A percentile compares a stretch with the other conserved stretches of the same genome.
Conservation (phyloP, 1,284 basidiomycete genomes). For the Tilletia horrida region DNA sequence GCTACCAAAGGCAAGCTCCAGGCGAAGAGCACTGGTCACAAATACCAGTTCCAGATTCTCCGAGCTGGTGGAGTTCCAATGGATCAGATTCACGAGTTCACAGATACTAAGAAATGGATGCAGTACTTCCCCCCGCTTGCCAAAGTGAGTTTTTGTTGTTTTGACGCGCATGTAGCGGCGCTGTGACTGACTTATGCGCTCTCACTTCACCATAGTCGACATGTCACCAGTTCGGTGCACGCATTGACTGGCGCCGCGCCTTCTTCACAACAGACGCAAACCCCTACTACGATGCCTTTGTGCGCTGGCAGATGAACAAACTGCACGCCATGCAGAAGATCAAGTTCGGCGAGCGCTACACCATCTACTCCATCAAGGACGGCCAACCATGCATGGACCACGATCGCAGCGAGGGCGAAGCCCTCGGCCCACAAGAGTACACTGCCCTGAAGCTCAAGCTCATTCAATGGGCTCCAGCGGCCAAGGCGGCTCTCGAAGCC, state of each 20-base stretch:
- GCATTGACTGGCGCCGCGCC: constrained; percentile 94
- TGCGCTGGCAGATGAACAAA: constrained; percentile 98
- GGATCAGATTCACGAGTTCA: constrained; percentile 89
- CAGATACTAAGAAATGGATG: constrained; percentile 88
- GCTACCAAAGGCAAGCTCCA: constrained; percentile 94
- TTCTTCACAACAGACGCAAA: constrained; percentile 95
- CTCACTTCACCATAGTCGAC: background rate
- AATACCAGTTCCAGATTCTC: constrained; percentile 99
- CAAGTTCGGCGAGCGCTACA: constrained; percentile 10
- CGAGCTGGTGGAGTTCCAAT: constrained; percentile 76
- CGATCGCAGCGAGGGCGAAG: constrained; percentile 92
- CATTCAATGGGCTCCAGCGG: constrained; percentile 58
- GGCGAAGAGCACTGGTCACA: constrained; percentile 87
- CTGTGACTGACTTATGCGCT: background rate
- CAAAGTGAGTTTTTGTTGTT: constrained; percentile 60
- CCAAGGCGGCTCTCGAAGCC: constrained; percentile 57
- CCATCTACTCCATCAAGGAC: constrained; percentile 76
- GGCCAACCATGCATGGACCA: constrained; percentile 99
- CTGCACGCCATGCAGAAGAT: constrained; percentile 62
- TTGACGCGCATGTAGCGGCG: background rate
- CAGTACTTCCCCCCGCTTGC: constrained; percentile 95
- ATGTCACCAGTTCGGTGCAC: constrained; percentile 66
- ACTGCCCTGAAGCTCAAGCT: constrained; percentile 94
- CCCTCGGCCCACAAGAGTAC: constrained; percentile 92
- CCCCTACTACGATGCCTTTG: constrained; percentile 95